Conservation (phyloP, 176 grass and related monocot species). For the Ampelocalamus luodianensis region DNA sequence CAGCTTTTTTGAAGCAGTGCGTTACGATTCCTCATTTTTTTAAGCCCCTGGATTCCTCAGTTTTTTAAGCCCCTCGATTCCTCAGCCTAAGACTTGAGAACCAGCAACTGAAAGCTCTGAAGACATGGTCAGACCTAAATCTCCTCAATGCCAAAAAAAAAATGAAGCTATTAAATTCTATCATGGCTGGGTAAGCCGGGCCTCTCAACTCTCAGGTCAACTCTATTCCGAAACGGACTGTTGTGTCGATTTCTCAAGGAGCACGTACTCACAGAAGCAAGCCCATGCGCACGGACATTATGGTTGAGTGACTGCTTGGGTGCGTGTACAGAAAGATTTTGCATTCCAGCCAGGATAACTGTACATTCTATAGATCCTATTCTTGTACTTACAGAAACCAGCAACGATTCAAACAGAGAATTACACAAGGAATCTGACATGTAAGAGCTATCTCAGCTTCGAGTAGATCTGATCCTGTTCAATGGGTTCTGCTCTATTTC, state of each 20-base stretch:
- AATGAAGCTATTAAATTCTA: not conserved
- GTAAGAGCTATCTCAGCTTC: constrained; percentile 48
- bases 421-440: constrained; percentile 16
- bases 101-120: not conserved
- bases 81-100: not conserved
- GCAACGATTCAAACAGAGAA: not conserved
- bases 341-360: constrained; percentile 23
- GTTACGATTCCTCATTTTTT: no score
- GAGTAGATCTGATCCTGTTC: constrained; percentile 47
- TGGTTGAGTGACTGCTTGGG: not conserved
- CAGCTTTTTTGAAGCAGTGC: no score
- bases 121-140: not conserved
- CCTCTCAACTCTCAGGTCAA: constrained; percentile 4
- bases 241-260: not conserved
- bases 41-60: no score
- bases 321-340: not conserved
- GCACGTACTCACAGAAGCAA: not conserved
- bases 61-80: no score
- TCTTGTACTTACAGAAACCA: constrained; percentile 36
- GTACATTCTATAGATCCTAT: constrained; percentile 47
- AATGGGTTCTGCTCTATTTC: constrained; percentile 50
- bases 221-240: not conserved
- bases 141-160: not conserved
- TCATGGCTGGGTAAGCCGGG: not conserved
- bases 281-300: not conserved